phyloP scores from a whole-genome alignment of 1,284 basidiomycete species.

The Sanghuangporus weigelae region DNA sequence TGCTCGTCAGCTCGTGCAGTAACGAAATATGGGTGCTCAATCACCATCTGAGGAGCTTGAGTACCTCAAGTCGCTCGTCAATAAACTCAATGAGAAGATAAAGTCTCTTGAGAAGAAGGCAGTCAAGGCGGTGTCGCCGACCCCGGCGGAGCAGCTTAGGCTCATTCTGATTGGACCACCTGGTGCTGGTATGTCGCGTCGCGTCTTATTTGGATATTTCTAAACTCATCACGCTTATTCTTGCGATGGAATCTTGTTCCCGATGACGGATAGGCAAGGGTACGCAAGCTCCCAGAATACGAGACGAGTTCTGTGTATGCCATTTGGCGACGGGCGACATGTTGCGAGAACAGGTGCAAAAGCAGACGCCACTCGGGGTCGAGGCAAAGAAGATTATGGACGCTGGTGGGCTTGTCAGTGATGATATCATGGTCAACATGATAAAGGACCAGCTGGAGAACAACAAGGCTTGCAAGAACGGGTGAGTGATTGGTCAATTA shows the following conservation, averaged over 20 bases:
- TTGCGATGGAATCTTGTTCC: background rate
- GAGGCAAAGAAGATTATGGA: slow-evolving; percentile 99
- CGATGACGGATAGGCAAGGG: slow-evolving; percentile 72
- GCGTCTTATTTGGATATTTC: background rate
- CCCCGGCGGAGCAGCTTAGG: slow-evolving; percentile 77
- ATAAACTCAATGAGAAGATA: slow-evolving; percentile 81
- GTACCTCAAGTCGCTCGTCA: slow-evolving; percentile 85
- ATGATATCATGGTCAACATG: slow-evolving; percentile 98
- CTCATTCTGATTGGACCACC: slow-evolving; percentile 95
- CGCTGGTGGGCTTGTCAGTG: slow-evolving; percentile 86
- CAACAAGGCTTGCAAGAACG: slow-evolving; percentile 90
- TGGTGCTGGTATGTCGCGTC: slow-evolving; percentile 71
- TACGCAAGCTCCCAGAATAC: slow-evolving; percentile 93
- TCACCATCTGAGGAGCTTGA: slow-evolving; percentile 68
- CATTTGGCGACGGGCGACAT: slow-evolving; percentile 99
- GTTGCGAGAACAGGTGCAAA: slow-evolving; percentile 89
- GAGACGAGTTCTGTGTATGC: slow-evolving; percentile 92
- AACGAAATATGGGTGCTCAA: slow-evolving; percentile 1
- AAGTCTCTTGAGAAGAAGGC: slow-evolving; percentile 61
- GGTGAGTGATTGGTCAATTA: slow-evolving; percentile 49
- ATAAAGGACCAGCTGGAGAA: slow-evolving; percentile 95
- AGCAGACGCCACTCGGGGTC: slow-evolving; percentile 85
- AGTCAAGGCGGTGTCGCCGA: slow-evolving; percentile 40
- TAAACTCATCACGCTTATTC: background rate
- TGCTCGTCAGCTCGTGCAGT: background rate